Evolutionary conservation across 2,329 filamentous ascomycete genomes (phyloP).

Genomic region (Alternaria incomplexa): DNA sequence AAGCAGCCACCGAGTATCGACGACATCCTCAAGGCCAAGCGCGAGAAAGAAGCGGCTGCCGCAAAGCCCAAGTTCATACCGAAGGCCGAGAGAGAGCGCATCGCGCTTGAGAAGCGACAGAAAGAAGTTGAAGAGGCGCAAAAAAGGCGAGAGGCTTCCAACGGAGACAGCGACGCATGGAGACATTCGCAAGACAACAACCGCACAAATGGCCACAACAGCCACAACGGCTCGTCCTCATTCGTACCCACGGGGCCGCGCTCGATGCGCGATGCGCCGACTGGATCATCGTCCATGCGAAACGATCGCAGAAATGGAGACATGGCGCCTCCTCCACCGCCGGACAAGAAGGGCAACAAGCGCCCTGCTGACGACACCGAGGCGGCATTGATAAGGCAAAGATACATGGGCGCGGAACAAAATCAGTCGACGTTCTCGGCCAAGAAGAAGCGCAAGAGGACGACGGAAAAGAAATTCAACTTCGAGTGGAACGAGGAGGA

Average conservation of each 20-base stretch:
- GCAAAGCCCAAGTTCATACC: constrained; percentile 88
- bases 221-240: constrained; percentile 14
- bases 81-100: constrained; percentile 78
- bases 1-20: constrained; percentile 77
- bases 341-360: constrained; percentile 42
- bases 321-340: constrained; percentile 59
- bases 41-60: constrained; percentile 81
- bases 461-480: constrained; percentile 96
- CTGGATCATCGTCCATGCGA: constrained; percentile 74
- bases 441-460: constrained; percentile 92
- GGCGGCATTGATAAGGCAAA: constrained; percentile 73
- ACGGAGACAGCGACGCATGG: background rate
- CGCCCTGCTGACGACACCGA: constrained; percentile 67
- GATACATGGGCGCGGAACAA: constrained; percentile 90
- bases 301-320: constrained; percentile 49
- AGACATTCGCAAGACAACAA: constrained; percentile 8
- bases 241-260: constrained; percentile 74
- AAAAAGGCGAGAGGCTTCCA: constrained; percentile 55
- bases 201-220: constrained; percentile 17
- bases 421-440: constrained; percentile 90
- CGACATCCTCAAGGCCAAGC: constrained; percentile 83
- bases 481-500: constrained; percentile 98
- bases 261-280: constrained; percentile 68
- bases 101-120: constrained; percentile 77
- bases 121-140: constrained; percentile 71